Conservation (phyloP, 1,284 basidiomycete genomes). For the Mycosarcoma mackinlayi region DNA sequence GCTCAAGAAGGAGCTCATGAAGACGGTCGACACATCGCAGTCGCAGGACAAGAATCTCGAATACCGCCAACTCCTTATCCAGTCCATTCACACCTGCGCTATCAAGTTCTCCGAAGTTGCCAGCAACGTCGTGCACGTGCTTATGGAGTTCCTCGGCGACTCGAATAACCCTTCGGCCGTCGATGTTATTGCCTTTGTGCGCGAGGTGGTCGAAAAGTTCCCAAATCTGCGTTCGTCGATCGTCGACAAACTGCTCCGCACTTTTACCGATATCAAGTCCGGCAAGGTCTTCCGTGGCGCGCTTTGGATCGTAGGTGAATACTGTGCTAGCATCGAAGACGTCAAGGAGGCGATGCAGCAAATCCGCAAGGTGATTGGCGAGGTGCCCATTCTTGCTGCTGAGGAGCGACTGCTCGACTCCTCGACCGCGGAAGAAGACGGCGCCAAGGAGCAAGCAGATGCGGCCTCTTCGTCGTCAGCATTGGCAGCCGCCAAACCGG, state of each 20-base stretch:
- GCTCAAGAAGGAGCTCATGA: constrained; percentile 97
- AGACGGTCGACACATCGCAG: constrained; percentile 77
- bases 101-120: constrained; percentile 99
- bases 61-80: constrained; percentile 95
- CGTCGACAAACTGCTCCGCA: constrained; percentile 84
- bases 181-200: constrained; percentile 94
- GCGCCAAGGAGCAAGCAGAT: constrained; percentile 34
- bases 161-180: constrained; percentile 93
- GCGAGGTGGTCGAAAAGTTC: constrained; percentile 98
- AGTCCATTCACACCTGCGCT: constrained; percentile 95
- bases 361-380: constrained; percentile 88
- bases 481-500: constrained; percentile 67
- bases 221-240: constrained; percentile 85
- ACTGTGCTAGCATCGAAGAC: constrained; percentile 69
- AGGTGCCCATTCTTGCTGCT: constrained; percentile 90
- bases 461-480: constrained; percentile 30
- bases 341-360: constrained; percentile 76
- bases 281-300: constrained; percentile 97
- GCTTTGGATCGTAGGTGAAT: constrained; percentile 98
- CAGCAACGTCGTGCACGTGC: constrained; percentile 91
- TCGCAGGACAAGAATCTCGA: constrained; percentile 74
- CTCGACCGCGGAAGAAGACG: constrained; percentile 47
- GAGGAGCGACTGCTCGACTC: constrained; percentile 69
- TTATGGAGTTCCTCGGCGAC: constrained; percentile 99
- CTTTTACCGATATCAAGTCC: constrained; percentile 90